A percentile compares a stretch with the other conserved stretches of the same genome.
Conservation (phyloP, 2,329 filamentous ascomycete genomes). For the Fusarium phyllophilum region DNA sequence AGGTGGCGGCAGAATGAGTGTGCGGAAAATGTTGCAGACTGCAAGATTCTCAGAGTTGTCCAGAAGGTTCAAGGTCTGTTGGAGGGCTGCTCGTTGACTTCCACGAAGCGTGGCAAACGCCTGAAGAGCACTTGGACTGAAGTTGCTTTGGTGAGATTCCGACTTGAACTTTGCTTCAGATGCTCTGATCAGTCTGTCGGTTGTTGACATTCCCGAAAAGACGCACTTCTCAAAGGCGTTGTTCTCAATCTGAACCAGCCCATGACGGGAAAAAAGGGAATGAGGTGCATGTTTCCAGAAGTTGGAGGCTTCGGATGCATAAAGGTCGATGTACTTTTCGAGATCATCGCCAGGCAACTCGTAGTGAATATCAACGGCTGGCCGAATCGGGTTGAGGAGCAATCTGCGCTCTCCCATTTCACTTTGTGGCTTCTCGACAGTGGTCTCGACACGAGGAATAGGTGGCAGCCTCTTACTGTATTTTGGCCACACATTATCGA, state of each 20-base stretch:
- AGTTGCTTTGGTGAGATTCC: background rate
- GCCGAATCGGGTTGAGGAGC: slow-evolving; percentile 14
- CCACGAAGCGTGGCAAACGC: slow-evolving; percentile 53
- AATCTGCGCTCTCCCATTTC: slow-evolving; percentile 28
- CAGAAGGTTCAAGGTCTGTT: slow-evolving; percentile 54
- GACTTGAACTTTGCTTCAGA: slow-evolving; percentile 9
- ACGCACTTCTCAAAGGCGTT: slow-evolving; percentile 50
- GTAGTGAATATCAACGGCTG: slow-evolving; percentile 42
- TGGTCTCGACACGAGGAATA: slow-evolving; percentile 25
- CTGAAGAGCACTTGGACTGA: slow-evolving; percentile 13
- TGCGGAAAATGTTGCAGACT: slow-evolving; percentile 51
- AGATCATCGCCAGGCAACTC: slow-evolving; percentile 26
- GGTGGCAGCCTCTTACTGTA: slow-evolving; percentile 44
- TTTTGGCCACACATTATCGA: slow-evolving; percentile 30
- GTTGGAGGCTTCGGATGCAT: slow-evolving; percentile 11
- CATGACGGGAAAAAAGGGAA: slow-evolving; percentile 32
- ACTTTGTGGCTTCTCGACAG: background rate
- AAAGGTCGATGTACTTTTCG: slow-evolving; percentile 20
- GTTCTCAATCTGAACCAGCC: slow-evolving; percentile 51
- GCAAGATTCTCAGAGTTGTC: slow-evolving; percentile 51
- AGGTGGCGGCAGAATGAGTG: slow-evolving; percentile 49
- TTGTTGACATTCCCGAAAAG: slow-evolving; percentile 32
- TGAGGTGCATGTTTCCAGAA: slow-evolving; percentile 11
- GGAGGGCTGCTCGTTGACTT: slow-evolving; percentile 57
- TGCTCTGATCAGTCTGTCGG: slow-evolving; percentile 13